Evolutionary conservation across 768 basidiomycete genomes (phyloP).

Genomic region (Wakefieldia striispora): DNA sequence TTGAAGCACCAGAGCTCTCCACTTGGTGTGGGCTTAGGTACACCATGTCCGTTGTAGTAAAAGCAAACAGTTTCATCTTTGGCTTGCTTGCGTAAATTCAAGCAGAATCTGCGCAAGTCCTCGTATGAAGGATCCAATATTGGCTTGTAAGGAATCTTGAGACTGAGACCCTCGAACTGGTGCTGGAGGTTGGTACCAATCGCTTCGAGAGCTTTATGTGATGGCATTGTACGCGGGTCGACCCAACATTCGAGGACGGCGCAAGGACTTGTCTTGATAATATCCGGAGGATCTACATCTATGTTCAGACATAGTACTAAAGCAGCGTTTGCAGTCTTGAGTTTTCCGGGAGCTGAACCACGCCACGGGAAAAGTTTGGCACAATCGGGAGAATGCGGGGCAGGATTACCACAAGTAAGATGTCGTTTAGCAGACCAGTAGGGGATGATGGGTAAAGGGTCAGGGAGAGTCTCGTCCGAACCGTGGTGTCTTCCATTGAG

Average conservation of each 20-base stretch:
- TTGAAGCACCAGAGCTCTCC: conserved; percentile 99
- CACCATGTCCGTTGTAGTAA: conserved; percentile 98
- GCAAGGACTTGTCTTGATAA: conserved; percentile 96
- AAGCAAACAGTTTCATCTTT: conserved; percentile 93
- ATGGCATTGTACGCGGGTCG: conserved; percentile 89
- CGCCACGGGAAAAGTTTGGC: conserved; percentile 77
- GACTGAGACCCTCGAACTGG: conserved; percentile 94
- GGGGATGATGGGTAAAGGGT: conserved; percentile 60
- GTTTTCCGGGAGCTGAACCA: conserved; percentile 72
- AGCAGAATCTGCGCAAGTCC: conserved; percentile 86
- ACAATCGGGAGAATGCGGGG: conserved; percentile 64
- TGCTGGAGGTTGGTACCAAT: conserved; percentile 91
- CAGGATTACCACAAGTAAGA: conserved; percentile 84
- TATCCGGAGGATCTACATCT: conserved; percentile 95
- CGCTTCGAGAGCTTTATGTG: conserved; percentile 89
- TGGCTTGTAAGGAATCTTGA: conserved; percentile 92
- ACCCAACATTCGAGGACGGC: conserved; percentile 97
- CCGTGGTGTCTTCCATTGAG: conserved; percentile 36
- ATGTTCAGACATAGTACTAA: conserved; percentile 94
- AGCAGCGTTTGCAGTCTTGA: conserved; percentile 88
- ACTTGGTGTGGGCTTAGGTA: conserved; percentile 92
- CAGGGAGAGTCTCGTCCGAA: conserved; percentile 47
- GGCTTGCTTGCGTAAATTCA: conserved; percentile 78
- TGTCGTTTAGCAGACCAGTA: conserved; percentile 91
- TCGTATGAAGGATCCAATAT: conserved; percentile 94